Evolutionary conservation across 306 rosid species (phyloP).

Genomic region (Sindora glabra): DNA sequence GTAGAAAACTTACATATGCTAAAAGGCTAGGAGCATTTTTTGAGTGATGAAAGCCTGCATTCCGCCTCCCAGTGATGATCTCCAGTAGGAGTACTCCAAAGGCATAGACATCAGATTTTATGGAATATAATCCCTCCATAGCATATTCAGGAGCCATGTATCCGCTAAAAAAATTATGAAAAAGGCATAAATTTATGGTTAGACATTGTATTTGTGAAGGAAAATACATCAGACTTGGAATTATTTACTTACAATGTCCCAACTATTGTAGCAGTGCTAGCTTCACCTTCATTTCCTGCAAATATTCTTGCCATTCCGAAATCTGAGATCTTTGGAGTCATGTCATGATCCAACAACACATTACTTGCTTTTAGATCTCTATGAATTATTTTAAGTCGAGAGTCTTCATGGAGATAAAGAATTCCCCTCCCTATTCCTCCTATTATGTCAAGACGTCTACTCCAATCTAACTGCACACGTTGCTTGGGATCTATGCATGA

Average conservation of each 20-base stretch:
- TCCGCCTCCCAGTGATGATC: conserved; percentile 32
- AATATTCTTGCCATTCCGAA: conserved; percentile 46
- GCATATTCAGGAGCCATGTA: conserved; percentile 46
- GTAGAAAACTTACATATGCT: conserved; percentile 24
- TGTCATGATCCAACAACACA: conserved; percentile 27
- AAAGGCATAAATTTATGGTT: neutral
- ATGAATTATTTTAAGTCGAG: conserved; percentile 34
- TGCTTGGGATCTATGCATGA: conserved; percentile 21
- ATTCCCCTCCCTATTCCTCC: conserved; percentile 32
- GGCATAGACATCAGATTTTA: conserved; percentile 31
- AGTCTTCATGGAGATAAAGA: conserved; percentile 47
- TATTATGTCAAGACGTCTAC: conserved; percentile 26
- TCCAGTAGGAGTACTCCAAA: conserved; percentile 39
- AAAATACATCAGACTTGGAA: neutral
- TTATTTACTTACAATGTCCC: conserved; percentile 29
- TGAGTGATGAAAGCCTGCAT: conserved; percentile 23
- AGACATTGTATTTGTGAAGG: neutral
- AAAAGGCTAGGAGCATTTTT: conserved; percentile 22
- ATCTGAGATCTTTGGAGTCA: conserved; percentile 49
- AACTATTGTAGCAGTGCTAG: conserved; percentile 34
- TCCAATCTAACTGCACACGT: conserved; percentile 30
- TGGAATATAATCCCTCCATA: conserved; percentile 39
- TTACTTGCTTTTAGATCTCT: conserved; percentile 44
- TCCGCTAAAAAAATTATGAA: conserved; percentile 8
- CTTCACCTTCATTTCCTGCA: conserved; percentile 33